A percentile compares a stretch with the other conserved stretches of the same genome.
Conservation (phyloP, 768 basidiomycete genomes). For the Termitomyces sp. region DNA sequence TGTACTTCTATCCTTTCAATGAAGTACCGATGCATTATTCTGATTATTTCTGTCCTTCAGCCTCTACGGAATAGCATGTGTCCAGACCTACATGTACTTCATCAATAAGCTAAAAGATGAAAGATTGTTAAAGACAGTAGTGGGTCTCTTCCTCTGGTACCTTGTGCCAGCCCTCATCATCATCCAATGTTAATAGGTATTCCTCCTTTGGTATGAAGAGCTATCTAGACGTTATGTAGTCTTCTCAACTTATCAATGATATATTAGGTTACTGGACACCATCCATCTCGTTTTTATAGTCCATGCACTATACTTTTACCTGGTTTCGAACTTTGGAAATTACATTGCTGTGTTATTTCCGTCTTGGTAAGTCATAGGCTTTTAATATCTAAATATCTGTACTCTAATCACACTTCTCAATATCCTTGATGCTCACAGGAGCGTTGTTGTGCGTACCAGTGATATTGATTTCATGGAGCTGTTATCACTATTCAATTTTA, state of each 20-base stretch:
- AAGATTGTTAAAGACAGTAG: background rate
- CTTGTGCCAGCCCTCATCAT: background rate
- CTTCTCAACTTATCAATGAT: background rate
- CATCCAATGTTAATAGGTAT: background rate
- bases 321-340: constrained; percentile 1
- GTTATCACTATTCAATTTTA: too few relatives aligned
- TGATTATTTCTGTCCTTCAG: background rate
- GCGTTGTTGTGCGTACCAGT: background rate
- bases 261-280: background rate
- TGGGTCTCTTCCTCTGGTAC: background rate
- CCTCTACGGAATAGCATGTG: constrained; percentile 4
- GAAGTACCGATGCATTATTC: background rate
- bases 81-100: constrained; percentile 2
- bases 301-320: constrained; percentile 1
- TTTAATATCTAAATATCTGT: background rate
- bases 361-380: background rate
- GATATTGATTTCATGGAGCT: too few relatives aligned
- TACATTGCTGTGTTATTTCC: background rate
- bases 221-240: too few relatives aligned
- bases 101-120: background rate
- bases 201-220: constrained; percentile 1
- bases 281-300: background rate
- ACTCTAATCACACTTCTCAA: too few relatives aligned
- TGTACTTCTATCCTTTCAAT: background rate
- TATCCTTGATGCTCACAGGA: background rate